These are phyloP conservation scores for Neofusicoccum sp. DNA, from an alignment of 2,329 filamentous ascomycete genomes.

Conservation along the genomic window DNA sequence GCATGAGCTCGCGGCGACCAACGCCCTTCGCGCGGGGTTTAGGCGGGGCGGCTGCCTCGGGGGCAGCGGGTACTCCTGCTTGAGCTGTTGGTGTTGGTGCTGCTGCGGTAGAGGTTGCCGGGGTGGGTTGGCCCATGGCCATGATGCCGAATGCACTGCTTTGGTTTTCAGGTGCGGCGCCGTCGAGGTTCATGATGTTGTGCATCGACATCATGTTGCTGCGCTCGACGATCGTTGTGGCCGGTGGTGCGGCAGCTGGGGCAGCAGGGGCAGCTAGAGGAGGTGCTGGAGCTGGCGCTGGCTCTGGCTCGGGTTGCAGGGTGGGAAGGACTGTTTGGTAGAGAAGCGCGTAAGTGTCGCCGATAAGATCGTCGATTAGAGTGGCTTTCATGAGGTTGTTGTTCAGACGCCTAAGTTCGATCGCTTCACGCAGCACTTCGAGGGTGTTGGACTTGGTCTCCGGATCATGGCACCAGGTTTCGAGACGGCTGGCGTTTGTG, in stretches of 20 bases:
- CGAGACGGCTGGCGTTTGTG: conserved; percentile 60
- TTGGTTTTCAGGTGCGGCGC: conserved; percentile 24
- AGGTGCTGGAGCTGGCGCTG: conserved; percentile 24
- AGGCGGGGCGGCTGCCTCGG: conserved; percentile 23
- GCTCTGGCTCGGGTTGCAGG: conserved; percentile 53
- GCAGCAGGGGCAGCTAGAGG: conserved; percentile 22
- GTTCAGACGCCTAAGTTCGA: conserved; percentile 79
- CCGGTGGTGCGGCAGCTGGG: conserved; percentile 18
- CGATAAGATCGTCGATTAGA: conserved; percentile 89
- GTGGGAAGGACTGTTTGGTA: conserved; percentile 68
- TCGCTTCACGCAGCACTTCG: conserved; percentile 66
- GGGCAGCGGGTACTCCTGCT: conserved; percentile 20
- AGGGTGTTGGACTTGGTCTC: conserved; percentile 53
- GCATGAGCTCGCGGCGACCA: conserved; percentile 61
- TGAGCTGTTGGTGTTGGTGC: conserved; percentile 20
- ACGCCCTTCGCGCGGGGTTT: conserved; percentile 57
- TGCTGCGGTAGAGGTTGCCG: conserved; percentile 22
- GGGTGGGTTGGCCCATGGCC: not conserved
- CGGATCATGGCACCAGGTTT: conserved; percentile 59
- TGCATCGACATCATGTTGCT: conserved; percentile 32
- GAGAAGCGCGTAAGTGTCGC: conserved; percentile 81
- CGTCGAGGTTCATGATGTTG: conserved; percentile 38
- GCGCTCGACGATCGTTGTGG: not conserved
- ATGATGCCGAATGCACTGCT: conserved; percentile 25
- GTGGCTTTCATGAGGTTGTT: conserved; percentile 82